Evolutionary conservation across 495 filamentous ascomycete genomes (phyloP).

Genomic region (Chaetomium tenue): DNA sequence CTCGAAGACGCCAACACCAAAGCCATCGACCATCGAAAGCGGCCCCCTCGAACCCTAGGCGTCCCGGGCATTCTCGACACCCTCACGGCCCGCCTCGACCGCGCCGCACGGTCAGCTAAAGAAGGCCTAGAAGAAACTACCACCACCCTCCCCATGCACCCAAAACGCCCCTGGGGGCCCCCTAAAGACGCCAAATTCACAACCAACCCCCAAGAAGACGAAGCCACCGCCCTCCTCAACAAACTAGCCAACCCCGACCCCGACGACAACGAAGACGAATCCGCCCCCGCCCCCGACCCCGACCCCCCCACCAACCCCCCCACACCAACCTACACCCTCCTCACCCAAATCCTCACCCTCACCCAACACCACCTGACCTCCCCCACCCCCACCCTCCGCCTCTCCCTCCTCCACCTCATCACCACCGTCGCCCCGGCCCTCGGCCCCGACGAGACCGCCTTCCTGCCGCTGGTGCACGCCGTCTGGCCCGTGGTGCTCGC

Average conservation of each 20-base stretch:
- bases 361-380: slow-evolving; percentile 86
- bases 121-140: slow-evolving; percentile 35
- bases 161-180: slow-evolving; percentile 39
- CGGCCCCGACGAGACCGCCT: slow-evolving; percentile 70
- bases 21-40: slow-evolving; percentile 42
- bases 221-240: slow-evolving; percentile 31
- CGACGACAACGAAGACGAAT: slow-evolving; percentile 34
- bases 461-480: slow-evolving; percentile 83
- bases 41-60: slow-evolving; percentile 1
- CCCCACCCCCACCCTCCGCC: slow-evolving; percentile 72
- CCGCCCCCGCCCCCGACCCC: slow-evolving; percentile 40
- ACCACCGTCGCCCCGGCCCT: slow-evolving; percentile 65
- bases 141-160: slow-evolving; percentile 1
- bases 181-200: slow-evolving; percentile 19
- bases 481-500: slow-evolving; percentile 77
- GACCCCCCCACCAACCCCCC: slow-evolving; percentile 27
- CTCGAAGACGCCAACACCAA: slow-evolving; percentile 33
- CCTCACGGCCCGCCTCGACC: slow-evolving; percentile 28
- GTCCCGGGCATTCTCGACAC: slow-evolving; percentile 24
- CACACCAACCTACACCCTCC: slow-evolving; percentile 57
- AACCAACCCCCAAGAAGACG: slow-evolving; percentile 7
- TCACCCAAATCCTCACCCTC: slow-evolving; percentile 64
- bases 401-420: slow-evolving; percentile 71
- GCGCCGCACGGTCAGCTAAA: slow-evolving; percentile 25
- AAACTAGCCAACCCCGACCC: slow-evolving; percentile 45